Evolutionary conservation across 495 filamentous ascomycete species (phyloP), one percentile per base, ranked within the genome.

Genomic region (Evansstolkia leycettana): DNA sequence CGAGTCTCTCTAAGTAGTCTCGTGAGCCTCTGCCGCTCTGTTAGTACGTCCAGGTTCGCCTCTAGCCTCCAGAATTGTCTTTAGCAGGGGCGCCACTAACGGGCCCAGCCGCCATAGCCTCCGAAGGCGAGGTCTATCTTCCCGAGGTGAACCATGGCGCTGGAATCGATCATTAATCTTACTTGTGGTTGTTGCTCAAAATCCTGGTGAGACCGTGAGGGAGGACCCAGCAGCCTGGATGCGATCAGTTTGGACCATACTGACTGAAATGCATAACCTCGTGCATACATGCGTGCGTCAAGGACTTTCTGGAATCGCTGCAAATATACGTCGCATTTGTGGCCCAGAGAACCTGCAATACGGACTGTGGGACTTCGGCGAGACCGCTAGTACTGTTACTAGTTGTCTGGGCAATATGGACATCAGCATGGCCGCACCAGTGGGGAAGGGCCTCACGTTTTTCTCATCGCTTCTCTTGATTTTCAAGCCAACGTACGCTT

Each of bases 121-220:
- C 43, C 44, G 38, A 46, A 36, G 36, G 31, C 37, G 34, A 20
- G 17, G 36, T 26, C 41, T 45, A 30, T 26, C 42, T 60, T 53
- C 56, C 58, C 54, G 56, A 48, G 33, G 28, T 51, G 60, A 64
- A 64, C 60, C 60, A 55, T 58, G 56, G 58, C 47, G 50, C 54
- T 57, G 60, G 60, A 56, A 47, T 58, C 39, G 23, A 29, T 40
- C 30, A 42, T 42, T 47, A 55, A 48, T 24, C 43, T 38, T 34
- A n/a, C n/a, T n/a, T n/a, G n/a, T 9, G 20, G 20, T 9, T 23
- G 20, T 23, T 23, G 20, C 20, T 5, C 5, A 4, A 9, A 9
- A 4, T 23, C 20, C 9, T 9, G 9, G 9, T 23, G 20, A 5
- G 4, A 9, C 9, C 9, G 20, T 23, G 36, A 31, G 20, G 30